Conservation (phyloP, 2,329 filamentous ascomycete species). For the Apiospora saccharicola region DNA sequence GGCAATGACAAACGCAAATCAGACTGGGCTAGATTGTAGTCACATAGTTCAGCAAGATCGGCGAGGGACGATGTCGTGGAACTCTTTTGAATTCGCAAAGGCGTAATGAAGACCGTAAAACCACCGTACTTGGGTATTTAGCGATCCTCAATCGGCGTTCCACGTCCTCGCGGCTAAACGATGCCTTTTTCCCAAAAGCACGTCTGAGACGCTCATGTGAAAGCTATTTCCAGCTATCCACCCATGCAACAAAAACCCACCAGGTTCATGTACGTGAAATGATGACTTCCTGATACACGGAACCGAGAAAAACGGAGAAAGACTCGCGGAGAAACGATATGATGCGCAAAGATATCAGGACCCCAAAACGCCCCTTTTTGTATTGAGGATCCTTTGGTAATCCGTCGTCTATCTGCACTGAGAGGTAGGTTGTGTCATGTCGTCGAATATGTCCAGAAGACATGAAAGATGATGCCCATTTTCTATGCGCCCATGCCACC, state of each 20-base stretch:
- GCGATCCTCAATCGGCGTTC: conserved; percentile 69
- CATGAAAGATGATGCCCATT: conserved; percentile 41
- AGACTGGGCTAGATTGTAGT: not conserved
- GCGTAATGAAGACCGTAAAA: conserved; percentile 57
- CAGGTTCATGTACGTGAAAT: conserved; percentile 43
- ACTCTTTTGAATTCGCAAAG: conserved; percentile 68
- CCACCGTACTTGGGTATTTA: conserved; percentile 65
- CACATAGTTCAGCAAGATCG: not conserved
- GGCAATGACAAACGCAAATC: not conserved
- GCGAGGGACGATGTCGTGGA: conserved; percentile 47
- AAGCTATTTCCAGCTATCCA: conserved; percentile 66
- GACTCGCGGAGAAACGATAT: conserved; percentile 53
- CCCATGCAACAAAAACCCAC: conserved; percentile 55
- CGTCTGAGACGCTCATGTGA: conserved; percentile 60
- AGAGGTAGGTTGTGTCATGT: conserved; percentile 49
- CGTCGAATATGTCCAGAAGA: conserved; percentile 46
- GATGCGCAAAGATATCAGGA: conserved; percentile 75
- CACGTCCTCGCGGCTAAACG: conserved; percentile 64
- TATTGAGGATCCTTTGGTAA: conserved; percentile 64
- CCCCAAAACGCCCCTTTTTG: conserved; percentile 74
- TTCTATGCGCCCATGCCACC: conserved; percentile 57
- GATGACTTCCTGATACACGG: conserved; percentile 47
- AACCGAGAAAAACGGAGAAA: conserved; percentile 53
- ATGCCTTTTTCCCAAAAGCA: conserved; percentile 37
- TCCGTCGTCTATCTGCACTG: conserved; percentile 78